phyloP scores from a whole-genome alignment of 1,284 basidiomycete species.

The Ustilago xerochloae region DNA sequence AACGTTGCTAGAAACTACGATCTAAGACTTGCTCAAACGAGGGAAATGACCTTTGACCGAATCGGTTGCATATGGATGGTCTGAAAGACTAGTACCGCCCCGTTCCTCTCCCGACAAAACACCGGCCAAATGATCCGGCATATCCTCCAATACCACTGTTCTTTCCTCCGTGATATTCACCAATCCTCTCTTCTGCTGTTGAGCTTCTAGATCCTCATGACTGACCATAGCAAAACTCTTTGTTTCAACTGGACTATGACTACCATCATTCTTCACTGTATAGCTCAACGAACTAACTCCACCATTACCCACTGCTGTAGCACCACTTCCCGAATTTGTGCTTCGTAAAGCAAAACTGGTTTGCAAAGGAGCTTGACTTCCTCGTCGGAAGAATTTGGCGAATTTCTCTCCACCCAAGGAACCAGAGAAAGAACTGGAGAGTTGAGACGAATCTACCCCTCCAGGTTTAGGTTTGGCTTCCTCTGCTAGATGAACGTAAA shows the following conservation, averaged over 20 bases:
- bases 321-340: slow-evolving; percentile 1
- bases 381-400: slow-evolving; percentile 30
- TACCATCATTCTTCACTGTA: slow-evolving; percentile 8
- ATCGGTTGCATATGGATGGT: slow-evolving; percentile 5
- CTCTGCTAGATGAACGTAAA: slow-evolving; percentile 51
- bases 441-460: slow-evolving; percentile 24
- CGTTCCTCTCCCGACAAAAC: not conserved
- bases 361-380: slow-evolving; percentile 1
- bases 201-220: slow-evolving; percentile 30
- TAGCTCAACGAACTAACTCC: slow-evolving; percentile 20
- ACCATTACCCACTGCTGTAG: not conserved
- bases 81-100: not conserved
- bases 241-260: slow-evolving; percentile 9
- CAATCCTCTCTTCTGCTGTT: not conserved
- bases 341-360: slow-evolving; percentile 7
- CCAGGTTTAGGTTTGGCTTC: slow-evolving; percentile 41
- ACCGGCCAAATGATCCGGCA: slow-evolving; percentile 38
- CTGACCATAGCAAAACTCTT: slow-evolving; percentile 28
- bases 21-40: slow-evolving; percentile 29
- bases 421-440: slow-evolving; percentile 10
- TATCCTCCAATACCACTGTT: slow-evolving; percentile 27
- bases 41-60: slow-evolving; percentile 24
- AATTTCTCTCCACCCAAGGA: slow-evolving; percentile 32
- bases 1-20: not conserved
- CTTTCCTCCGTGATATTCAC: slow-evolving; percentile 34